Conservation (phyloP, 352 stramenopile species). For the Phytophthora boehmeriae region DNA sequence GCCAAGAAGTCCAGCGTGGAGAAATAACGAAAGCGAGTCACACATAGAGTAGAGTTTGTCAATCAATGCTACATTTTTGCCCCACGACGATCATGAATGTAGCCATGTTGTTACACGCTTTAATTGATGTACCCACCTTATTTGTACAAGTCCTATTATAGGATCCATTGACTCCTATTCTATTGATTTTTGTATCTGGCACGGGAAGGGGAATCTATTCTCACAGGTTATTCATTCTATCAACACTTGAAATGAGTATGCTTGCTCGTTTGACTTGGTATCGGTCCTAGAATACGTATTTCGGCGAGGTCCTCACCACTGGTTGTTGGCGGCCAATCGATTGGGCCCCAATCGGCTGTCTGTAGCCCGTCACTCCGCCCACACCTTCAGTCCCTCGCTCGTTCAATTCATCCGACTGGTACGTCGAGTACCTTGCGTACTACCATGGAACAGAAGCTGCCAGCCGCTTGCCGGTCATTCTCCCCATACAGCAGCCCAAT, state of each 20-base stretch:
- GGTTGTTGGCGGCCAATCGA: conserved; percentile 77
- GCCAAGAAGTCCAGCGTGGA: conserved; percentile 48
- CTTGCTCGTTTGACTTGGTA: not conserved
- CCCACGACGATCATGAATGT: no score
- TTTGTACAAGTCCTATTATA: not conserved
- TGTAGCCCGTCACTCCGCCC: conserved; percentile 37
- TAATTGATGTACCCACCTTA: not conserved
- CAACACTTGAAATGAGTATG: conserved; percentile 1
- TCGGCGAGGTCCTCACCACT: conserved; percentile 23
- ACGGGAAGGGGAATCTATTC: not conserved
- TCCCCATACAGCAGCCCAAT: no score
- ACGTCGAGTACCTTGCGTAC: conserved; percentile 39
- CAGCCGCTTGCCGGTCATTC: not conserved
- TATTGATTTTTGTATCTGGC: not conserved
- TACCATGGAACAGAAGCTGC: conserved; percentile 12
- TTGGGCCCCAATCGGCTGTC: conserved; percentile 49
- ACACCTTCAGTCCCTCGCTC: conserved; percentile 87
- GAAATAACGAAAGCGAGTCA: conserved; percentile 19
- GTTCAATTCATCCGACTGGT: conserved; percentile 90
- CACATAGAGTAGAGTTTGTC: conserved; percentile 5
- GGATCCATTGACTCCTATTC: not conserved
- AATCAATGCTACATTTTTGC: not conserved
- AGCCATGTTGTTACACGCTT: not conserved
- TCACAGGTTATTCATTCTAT: not conserved
- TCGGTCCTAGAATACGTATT: conserved; percentile 33